These are phyloP conservation scores for Arachis hypogaea DNA, from an alignment of 306 rosid genomes.

Conservation along the genomic window DNA sequence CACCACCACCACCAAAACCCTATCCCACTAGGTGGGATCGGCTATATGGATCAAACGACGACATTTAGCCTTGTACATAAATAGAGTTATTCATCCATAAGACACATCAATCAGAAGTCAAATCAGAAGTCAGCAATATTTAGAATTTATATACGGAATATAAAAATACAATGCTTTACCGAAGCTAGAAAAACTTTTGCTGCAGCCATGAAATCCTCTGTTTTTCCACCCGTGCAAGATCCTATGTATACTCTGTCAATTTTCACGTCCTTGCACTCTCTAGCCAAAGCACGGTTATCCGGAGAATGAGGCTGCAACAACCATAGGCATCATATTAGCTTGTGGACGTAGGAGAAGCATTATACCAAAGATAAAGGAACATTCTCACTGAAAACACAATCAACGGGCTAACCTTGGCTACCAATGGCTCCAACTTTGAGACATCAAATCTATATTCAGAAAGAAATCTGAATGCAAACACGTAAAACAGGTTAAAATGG, in stretches of 20 bases:
- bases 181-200: slow-evolving; percentile 85
- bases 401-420: slow-evolving; percentile 71
- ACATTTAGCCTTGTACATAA: neutral
- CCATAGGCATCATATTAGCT: slow-evolving; percentile 27
- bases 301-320: slow-evolving; percentile 95
- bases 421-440: slow-evolving; percentile 86
- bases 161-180: slow-evolving; percentile 51
- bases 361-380: slow-evolving; percentile 8
- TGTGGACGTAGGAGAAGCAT: neutral
- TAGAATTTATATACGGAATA: slow-evolving; percentile 15
- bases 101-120: neutral
- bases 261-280: slow-evolving; percentile 96
- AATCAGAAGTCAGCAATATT: slow-evolving; percentile 1
- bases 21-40: too few species aligned
- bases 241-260: slow-evolving; percentile 91
- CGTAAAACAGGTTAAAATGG: slow-evolving; percentile 29
- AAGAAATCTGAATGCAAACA: slow-evolving; percentile 62
- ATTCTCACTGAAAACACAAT: slow-evolving; percentile 12
- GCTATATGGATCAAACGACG: too few species aligned
- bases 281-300: slow-evolving; percentile 91
- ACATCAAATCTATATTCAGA: slow-evolving; percentile 83
- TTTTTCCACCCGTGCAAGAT: slow-evolving; percentile 97
- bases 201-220: slow-evolving; percentile 84
- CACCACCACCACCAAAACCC: too few species aligned
- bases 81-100: neutral